A percentile compares a stretch with the other conserved stretches of the same genome.
phyloP scores from a whole-genome alignment of 228 moss, liverwort and hornwort genomes.

The Sphagnum magellanicum region DNA sequence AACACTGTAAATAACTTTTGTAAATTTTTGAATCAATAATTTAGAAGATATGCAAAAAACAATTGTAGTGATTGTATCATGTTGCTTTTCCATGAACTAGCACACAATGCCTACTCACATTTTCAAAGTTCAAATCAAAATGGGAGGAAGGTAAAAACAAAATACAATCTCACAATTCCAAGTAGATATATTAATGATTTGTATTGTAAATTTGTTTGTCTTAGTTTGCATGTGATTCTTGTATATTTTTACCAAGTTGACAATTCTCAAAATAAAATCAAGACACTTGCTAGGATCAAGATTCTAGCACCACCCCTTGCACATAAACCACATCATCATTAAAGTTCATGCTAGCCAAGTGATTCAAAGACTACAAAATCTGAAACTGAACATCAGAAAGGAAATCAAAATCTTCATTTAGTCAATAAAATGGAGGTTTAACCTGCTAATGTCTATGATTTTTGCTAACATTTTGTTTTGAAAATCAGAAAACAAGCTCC shows the following conservation, averaged over 20 bases:
- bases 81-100: constrained; percentile 91
- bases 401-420: too few relatives aligned
- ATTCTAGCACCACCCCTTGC: too few relatives aligned
- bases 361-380: too few relatives aligned
- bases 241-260: constrained; percentile 64
- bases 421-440: too few relatives aligned
- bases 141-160: not conserved
- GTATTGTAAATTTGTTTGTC: constrained; percentile 84
- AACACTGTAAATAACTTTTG: constrained; percentile 41
- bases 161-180: too few relatives aligned
- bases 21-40: constrained; percentile 84
- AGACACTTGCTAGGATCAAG: too few relatives aligned
- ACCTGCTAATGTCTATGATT: too few relatives aligned
- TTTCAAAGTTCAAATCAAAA: not conserved
- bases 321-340: constrained; percentile 61
- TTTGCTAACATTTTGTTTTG: too few relatives aligned
- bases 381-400: too few relatives aligned
- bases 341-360: not conserved
- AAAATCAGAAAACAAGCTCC: too few relatives aligned
- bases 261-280: too few relatives aligned
- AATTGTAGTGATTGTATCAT: constrained; percentile 71
- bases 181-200: not conserved
- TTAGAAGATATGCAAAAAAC: constrained; percentile 75
- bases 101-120: constrained; percentile 73
- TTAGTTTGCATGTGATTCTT: constrained; percentile 87